Evolutionary conservation across 2,329 filamentous ascomycete species (phyloP), one percentile per base, ranked within the genome.

Genomic region (Ophiostoma perfectum): DNA sequence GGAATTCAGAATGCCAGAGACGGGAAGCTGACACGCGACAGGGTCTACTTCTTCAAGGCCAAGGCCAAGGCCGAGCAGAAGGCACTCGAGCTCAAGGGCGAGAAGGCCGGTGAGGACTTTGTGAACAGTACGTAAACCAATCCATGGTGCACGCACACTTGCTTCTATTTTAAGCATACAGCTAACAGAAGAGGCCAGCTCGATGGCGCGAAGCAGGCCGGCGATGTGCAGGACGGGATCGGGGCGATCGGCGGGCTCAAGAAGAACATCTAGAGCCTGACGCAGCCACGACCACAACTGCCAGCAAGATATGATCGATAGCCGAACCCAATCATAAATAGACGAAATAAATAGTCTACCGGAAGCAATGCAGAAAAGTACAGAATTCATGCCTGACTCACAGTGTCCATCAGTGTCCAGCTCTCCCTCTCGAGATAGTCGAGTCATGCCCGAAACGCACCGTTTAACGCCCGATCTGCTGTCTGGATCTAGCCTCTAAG

Each of bases 41-140:
- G 73, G 0, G 74, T 78, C 38, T 75, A 76, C 67, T 70, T 78
- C 66, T 78, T 80, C 73, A 79, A 80, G 73, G 77, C 78, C 44
- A 77, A 80, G 73, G 79, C 77, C 0, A 75, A 78, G 72, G 78
- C 78, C 7, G 78, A 80, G 72, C 74, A 76, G 55, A 78, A 80
- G 72, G 77, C 77, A 67, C 71, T 79, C 71, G 73, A 79, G 70
- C 76, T 77, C 8, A 71, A 79, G 71, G 79, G 79, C 1, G 62
- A 78, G 72, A 76, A 78, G 70, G 77, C 78, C 65, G 78, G 78
- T 18, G 70, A 79, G 69, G 78, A 79, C 71, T 80, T 79, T 69
- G 64, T 77, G 3, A 75, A 75, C 67, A 74, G 78, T 79, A 68
- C 73, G 74, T 12, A n/a, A 3, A 36, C 27, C 9, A 42, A 44